Base-by-base conservation (phyloP, 495 filamentous ascomycete genomes). In the Xylaria nigripes region DNA sequence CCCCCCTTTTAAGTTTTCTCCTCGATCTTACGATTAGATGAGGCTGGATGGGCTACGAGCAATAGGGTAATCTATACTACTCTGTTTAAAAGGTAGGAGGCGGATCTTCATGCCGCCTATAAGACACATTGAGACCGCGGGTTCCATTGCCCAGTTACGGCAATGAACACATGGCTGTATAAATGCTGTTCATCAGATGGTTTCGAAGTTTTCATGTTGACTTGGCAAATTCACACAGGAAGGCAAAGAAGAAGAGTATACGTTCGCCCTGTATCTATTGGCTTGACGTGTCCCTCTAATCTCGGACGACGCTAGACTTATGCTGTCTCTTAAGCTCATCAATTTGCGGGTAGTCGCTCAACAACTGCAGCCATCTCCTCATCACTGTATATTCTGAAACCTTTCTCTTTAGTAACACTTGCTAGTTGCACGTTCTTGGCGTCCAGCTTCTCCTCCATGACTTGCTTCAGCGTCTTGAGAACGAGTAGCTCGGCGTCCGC, bases 361-460 rank as follows among this genome's bases (percentile, higher is more conserved):
- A 98, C 93, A 59, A 94, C 89, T 53, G 80, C 74, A 48, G 85
- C 86, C 93, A 98, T 98, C 72, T 97, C 92, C 66, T 88, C 89
- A 62, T 98, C 93, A 51, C 82, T 86, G 76, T 98, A 96, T 78
- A 98, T 96, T 69, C 86, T 85, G 79, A 98, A 97, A 16, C 94
- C 93, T 68, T 87, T 90, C 54, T 95, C 91, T 78, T 92, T 95
- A 55, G 93, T 98, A 50, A 97, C 94, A 65, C 90, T 96, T 42
- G 93, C 93, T 60, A 98, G 72, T 79, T 97, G 93, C 60, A 98
- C 94, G 66, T 97, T 98, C 81, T 97, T 97, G 40, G 87, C 78
- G 68, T 98, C 93, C 49, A 98, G 81, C 77, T 97, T 98, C 83
- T 98, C 93, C 75, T 98, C 93, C 93, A 98, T 98, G 49, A 98